phyloP scores from a whole-genome alignment of 331 rosid genomes.

The Rosa hybrid region DNA sequence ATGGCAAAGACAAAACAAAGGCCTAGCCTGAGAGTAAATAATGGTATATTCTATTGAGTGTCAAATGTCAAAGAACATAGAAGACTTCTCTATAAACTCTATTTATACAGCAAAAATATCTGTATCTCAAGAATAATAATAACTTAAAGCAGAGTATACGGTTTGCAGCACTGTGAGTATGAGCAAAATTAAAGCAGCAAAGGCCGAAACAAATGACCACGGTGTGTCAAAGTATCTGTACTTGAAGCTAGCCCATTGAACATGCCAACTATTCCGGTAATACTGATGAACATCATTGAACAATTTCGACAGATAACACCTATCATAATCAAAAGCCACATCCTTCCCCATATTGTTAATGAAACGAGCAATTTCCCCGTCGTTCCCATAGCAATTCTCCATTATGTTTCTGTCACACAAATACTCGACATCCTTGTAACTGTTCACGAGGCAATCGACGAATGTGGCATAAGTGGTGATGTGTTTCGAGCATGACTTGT shows the following conservation, averaged over 20 bases:
- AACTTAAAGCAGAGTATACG: slow-evolving; percentile 34
- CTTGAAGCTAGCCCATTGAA: slow-evolving; percentile 68
- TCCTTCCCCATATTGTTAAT: slow-evolving; percentile 58
- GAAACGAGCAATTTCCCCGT: slow-evolving; percentile 53
- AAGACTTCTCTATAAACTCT: too few relatives aligned
- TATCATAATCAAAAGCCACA: slow-evolving; percentile 59
- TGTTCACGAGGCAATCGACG: slow-evolving; percentile 62
- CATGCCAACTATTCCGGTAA: slow-evolving; percentile 54
- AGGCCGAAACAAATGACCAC: slow-evolving; percentile 67
- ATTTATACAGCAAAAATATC: neutral
- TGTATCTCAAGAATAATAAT: neutral
- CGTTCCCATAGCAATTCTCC: slow-evolving; percentile 65
- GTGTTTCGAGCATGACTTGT: slow-evolving; percentile 35
- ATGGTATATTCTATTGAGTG: neutral
- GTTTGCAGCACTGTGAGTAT: slow-evolving; percentile 61
- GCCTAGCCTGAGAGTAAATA: neutral
- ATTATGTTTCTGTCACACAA: slow-evolving; percentile 47
- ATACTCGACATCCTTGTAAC: slow-evolving; percentile 62
- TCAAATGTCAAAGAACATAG: neutral
- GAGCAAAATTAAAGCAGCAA: slow-evolving; percentile 55
- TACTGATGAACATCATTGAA: slow-evolving; percentile 58
- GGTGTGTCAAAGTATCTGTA: slow-evolving; percentile 72
- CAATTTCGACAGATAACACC: slow-evolving; percentile 46
- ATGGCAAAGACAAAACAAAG: neutral
- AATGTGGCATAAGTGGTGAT: slow-evolving; percentile 59